phyloP scores from a whole-genome alignment of 768 basidiomycete genomes.

The Podaxis sp. region DNA sequence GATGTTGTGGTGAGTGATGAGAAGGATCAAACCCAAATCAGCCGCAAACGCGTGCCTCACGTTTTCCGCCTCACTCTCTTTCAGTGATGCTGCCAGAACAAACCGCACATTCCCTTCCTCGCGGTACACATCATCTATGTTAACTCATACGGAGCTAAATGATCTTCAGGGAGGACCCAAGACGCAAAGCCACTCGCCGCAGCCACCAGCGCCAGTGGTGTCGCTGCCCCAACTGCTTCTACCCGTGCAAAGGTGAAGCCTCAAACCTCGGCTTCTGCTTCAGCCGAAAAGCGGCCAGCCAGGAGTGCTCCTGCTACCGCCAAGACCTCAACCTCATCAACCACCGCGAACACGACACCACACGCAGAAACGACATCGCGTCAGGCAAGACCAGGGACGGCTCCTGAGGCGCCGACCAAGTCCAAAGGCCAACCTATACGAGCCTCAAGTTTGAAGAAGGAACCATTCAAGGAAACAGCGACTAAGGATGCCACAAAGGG shows the following conservation, averaged over 20 bases:
- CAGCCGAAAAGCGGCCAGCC: constrained; percentile 4
- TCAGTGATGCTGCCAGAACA: neutral
- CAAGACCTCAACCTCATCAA: neutral
- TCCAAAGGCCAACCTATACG: neutral
- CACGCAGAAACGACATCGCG: neutral
- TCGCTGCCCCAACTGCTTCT: neutral
- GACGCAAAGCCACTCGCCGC: constrained; percentile 22
- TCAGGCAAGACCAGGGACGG: neutral
- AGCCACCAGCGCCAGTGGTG: neutral
- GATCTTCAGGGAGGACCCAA: constrained; percentile 26
- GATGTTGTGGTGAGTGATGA: constrained; percentile 2
- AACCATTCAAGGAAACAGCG: neutral
- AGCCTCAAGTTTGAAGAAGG: neutral
- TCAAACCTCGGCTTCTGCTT: constrained; percentile 17
- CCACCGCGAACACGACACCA: neutral
- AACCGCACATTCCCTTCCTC: neutral
- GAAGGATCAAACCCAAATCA: constrained; percentile 14
- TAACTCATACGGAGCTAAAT: constrained; percentile 22
- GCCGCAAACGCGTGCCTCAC: constrained; percentile 13
- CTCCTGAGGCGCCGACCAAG: neutral
- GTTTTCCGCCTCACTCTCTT: neutral
- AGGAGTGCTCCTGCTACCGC: neutral
- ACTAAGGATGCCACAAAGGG: neutral
- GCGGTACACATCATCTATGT: constrained; percentile 17
- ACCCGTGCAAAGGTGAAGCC: constrained; percentile 1